Base-by-base conservation (phyloP, 805 yeast species). In the Hanseniaspora lachancei region DNA sequence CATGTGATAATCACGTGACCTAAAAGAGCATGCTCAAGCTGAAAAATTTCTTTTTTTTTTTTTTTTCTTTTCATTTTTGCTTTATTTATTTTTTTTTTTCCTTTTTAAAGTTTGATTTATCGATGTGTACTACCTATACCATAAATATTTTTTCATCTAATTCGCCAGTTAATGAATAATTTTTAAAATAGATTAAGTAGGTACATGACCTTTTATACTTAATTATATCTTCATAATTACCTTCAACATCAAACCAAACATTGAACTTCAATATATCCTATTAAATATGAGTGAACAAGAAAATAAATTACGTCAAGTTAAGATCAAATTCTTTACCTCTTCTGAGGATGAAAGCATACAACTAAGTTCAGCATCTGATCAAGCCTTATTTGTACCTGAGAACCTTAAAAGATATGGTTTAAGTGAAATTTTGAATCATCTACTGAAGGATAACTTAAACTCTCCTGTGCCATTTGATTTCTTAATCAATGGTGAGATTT, bases 361-460 rank as follows among this genome's bases (percentile, higher is more conserved):
- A 47, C 87, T 87, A 12, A 34, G 35, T 10, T 85, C 84, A 29
- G 34, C 46, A 2, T 73, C 79, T 20, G 93, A 87, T 58, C 79
- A 84, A 52, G 95, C 98, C 15, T 75, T 93, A 55, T 85, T 76
- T 66, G 97, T 89, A 27, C 98, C 98, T 23, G 84, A 84, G 23
- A 70, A 84, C 3, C 75, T 93, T 61, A 89, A 86, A 62, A 79
- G 97, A 69, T 89, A 80, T 67, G 98, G 98, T 57, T 76, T 93
- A 42, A 87, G 96, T 5, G 97, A 93, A 70, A 83, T 93, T 66
- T 96, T 93, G 23, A 93, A 93, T 71, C 97, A 93, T 71, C 74
- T 93, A 57, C 73, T 93, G 51, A 74, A 72, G 47, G 46, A 47
- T n/a, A 35, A n/a, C 21, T 20, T 47, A 16, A 43, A 27, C 7